Evolutionary conservation across 179 eudicot genomes (phyloP).

Genomic region (Nepenthes alata): DNA sequence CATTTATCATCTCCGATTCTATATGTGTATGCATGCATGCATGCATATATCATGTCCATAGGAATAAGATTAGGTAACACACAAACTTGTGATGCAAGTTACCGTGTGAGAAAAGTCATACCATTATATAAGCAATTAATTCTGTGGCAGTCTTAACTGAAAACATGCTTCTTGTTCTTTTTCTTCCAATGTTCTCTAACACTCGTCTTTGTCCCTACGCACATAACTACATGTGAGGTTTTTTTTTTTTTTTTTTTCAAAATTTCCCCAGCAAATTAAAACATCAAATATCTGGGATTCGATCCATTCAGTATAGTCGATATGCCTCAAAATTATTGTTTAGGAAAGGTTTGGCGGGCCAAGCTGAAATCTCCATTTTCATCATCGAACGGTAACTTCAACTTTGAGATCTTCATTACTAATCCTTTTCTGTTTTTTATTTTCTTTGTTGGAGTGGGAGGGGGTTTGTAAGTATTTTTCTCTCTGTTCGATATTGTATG

Average conservation of each 20-base stretch:
- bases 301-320: neutral
- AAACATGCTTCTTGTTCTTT: conserved; percentile 22
- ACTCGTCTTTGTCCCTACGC: conserved; percentile 1
- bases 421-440: neutral
- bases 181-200: conserved; percentile 1
- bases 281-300: too few species aligned
- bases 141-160: conserved; percentile 9
- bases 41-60: too few species aligned
- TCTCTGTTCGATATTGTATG: too few species aligned
- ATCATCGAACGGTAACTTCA: conserved; percentile 18
- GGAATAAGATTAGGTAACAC: too few species aligned
- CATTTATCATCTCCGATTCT: too few species aligned
- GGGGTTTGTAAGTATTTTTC: too few species aligned
- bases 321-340: neutral
- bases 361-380: conserved; percentile 24
- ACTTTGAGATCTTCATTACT: neutral
- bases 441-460: too few species aligned
- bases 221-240: conserved; percentile 9
- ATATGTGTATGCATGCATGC: too few species aligned
- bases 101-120: conserved; percentile 25
- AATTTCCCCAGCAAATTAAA: neutral
- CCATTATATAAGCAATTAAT: conserved; percentile 5
- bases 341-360: conserved; percentile 19
- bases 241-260: neutral
- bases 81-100: conserved; percentile 21